A percentile compares a stretch with the other conserved stretches of the same genome.
Evolutionary conservation across 2,329 filamentous ascomycete genomes (phyloP).

Genomic region (Trichoderma koningiopsis): DNA sequence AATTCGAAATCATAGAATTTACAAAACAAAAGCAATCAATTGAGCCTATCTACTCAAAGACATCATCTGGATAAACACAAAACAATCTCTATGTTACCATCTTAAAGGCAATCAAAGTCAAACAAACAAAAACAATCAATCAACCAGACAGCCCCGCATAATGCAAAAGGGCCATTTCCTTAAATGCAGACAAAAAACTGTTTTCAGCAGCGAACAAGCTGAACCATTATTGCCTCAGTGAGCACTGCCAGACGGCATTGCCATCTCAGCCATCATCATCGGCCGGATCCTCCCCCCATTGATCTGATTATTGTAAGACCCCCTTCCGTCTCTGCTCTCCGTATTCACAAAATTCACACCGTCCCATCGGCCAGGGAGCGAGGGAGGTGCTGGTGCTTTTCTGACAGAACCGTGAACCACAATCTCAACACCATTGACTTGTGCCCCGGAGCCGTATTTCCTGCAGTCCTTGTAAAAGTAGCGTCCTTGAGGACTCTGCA

Average conservation of each 20-base stretch:
- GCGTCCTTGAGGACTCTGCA: not conserved
- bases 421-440: conserved; percentile 18
- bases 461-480: conserved; percentile 16
- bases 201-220: not conserved
- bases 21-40: not conserved
- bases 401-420: conserved; percentile 1
- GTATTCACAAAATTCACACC: not conserved
- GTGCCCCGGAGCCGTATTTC: conserved; percentile 5
- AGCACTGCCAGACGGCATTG: not conserved
- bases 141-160: not conserved
- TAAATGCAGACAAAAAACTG: not conserved
- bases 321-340: conserved; percentile 7
- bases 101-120: not conserved
- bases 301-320: conserved; percentile 8
- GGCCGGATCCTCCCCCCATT: conserved; percentile 14
- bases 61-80: not conserved
- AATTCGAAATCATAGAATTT: not conserved
- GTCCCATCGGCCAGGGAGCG: conserved; percentile 10
- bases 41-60: not conserved
- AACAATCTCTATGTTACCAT: not conserved
- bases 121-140: not conserved
- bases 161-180: not conserved
- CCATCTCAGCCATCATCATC: conserved; percentile 16
- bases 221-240: not conserved
- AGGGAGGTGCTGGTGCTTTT: not conserved